These are phyloP conservation scores for Triadica sebifera DNA, from an alignment of 345 rosid genomes.

Conservation along the genomic window DNA sequence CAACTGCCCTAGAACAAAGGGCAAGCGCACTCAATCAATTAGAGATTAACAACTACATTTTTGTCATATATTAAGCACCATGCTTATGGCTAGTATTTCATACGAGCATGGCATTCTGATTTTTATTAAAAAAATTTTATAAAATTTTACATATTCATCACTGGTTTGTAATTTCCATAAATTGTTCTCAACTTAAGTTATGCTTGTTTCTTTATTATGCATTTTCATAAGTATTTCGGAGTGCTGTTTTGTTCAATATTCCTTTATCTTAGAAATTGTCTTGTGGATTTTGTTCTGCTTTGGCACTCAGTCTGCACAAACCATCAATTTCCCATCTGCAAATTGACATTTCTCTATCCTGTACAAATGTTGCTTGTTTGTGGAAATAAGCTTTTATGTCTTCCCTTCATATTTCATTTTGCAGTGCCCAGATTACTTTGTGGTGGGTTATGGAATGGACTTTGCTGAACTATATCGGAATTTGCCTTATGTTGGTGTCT, in stretches of 20 bases:
- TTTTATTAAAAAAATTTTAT: background rate
- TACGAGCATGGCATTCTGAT: background rate
- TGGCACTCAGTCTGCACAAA: background rate
- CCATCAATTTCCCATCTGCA: background rate
- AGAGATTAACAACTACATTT: no score
- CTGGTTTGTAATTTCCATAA: background rate
- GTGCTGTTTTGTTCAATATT: background rate
- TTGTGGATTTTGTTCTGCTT: background rate
- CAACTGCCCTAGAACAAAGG: background rate
- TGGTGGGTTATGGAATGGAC: slow-evolving; percentile 95
- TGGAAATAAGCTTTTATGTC: background rate
- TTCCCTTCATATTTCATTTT: background rate
- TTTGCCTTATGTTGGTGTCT: slow-evolving; percentile 77
- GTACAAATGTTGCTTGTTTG: no score
- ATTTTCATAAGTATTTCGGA: background rate
- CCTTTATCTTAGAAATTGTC: no score
- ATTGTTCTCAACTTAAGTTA: background rate
- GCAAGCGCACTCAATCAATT: background rate
- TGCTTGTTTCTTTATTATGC: background rate
- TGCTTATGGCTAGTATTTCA: background rate
- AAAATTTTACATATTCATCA: background rate
- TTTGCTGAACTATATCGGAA: slow-evolving; percentile 82
- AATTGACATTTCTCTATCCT: background rate
- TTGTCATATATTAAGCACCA: no score
- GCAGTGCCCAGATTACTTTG: slow-evolving; percentile 89